Base-by-base conservation (phyloP, 257 asterid genomes). In the Lycium ferocissimum region DNA sequence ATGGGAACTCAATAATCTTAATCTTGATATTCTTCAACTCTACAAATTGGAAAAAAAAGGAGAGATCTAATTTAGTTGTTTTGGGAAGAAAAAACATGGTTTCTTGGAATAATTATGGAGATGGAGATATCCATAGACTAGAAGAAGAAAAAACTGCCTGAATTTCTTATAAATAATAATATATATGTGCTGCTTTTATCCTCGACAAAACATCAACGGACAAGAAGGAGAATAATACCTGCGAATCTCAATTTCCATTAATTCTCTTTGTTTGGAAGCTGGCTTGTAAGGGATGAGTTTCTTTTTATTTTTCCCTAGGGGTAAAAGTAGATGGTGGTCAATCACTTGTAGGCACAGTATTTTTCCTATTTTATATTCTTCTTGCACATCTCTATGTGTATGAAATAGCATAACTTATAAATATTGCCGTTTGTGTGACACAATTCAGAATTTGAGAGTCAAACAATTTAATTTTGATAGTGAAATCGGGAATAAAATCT, bases 211-310 rank as follows among this genome's bases (percentile, higher is more conserved):
- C 40, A 76, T 83, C 87, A 84, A 85, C 85, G 89, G 92, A 87
- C 82, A 87, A 86, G 83, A n/a, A 75, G 82, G 85, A 76, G 89
- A 89, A 89, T 87, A 83, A 89, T 83, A 84, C 88, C 87, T 89
- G 86, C 82, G 90, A 91, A 90, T 92, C 94, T 91, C 96, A 90
- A 94, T 93, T 92, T 93, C 94, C 87, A 89, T 86, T 89, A 92
- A 88, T 95, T 91, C 96, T 91, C 92, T 90, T 91, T 70, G 90
- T 92, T 93, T 95, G 98, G 97, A 92, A 93, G 45, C 5, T 40
- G 43, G 95, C 81, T 92, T 92, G 92, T 91, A 92, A 83, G 88
- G 82, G 62, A 86, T 88, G 90, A 86, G 87, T 91, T 70, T 38
- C 2, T 7, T 18, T 18, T 61, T 61, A 11, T 40, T 85, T 81